Evolutionary conservation across 495 filamentous ascomycete genomes (phyloP), one percentile per base, ranked within the genome.

Genomic region (Lophiostoma macrostomum): DNA sequence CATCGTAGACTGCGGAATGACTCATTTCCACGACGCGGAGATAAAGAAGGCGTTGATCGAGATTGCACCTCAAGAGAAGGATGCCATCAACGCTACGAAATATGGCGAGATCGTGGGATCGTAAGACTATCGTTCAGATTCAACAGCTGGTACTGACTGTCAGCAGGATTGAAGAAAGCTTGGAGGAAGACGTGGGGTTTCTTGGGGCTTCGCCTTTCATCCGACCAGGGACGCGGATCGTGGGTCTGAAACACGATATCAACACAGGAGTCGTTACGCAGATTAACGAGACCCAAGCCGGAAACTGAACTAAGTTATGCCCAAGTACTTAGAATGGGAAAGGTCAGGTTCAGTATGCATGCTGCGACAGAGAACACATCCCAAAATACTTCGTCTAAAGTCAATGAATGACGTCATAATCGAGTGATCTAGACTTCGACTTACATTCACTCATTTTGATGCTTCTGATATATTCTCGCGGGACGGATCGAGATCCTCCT

Each of bases 201-300:
- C 20, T 69, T 22, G 49, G 49, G 43, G 55, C 57, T n/a, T 65
- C 62, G 6, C 66, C 66, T 10, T 58, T 67, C 23, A 65, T 69
- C 28, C 53, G 37, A 22, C 64, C 62, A 35, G 46, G 43, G 3
- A 67, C 58, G 1, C 56, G 58, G 32, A 58, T 69, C 20, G 59
- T 69, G 18, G 66, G 66, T 1, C 24, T 69, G 14, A 65, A 66
- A 43, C 64, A 60, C 20, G 66, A 69, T 47, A 64, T 65, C 25
- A 18, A 25, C 12, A 69, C 50, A 23, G 66, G 66, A 4, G 36
- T n/a, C n/a, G n/a, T n/a, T n/a, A n/a, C n/a, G n/a, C n/a, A n/a
- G n/a, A n/a, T n/a, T n/a, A n/a, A n/a, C n/a, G n/a, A n/a, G n/a
- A n/a, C n/a, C n/a, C n/a, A n/a, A n/a, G n/a, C n/a, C n/a, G n/a